A percentile compares a stretch with the other conserved stretches of the same genome.
phyloP scores from a whole-genome alignment of 352 stramenopile genomes.

The Globisporangium spiculum region DNA sequence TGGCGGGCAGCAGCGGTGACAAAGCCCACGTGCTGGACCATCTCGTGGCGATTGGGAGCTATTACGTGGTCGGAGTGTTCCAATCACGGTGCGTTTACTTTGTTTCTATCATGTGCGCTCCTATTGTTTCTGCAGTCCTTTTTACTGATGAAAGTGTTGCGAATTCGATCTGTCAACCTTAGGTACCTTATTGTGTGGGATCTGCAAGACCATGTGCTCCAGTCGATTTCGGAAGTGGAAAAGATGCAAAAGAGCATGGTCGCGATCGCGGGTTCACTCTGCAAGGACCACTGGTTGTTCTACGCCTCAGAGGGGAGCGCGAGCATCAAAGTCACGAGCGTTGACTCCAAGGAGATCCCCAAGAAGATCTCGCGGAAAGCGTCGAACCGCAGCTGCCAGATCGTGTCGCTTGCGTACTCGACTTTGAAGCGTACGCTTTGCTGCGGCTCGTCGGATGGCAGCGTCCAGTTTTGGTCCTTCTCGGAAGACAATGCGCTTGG shows the following conservation, averaged over 20 bases:
- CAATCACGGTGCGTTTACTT: slow-evolving; percentile 31
- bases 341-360: slow-evolving; percentile 43
- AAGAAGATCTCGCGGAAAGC: slow-evolving; percentile 78
- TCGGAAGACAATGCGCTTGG: slow-evolving; percentile 35
- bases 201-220: slow-evolving; percentile 52
- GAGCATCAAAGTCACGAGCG: slow-evolving; percentile 55
- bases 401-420: slow-evolving; percentile 55
- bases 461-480: slow-evolving; percentile 62
- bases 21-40: slow-evolving; percentile 42
- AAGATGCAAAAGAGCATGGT: slow-evolving; percentile 60
- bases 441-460: slow-evolving; percentile 63
- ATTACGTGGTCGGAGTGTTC: slow-evolving; percentile 53
- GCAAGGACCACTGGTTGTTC: slow-evolving; percentile 60
- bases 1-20: slow-evolving; percentile 1
- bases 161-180: background rate
- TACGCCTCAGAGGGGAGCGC: slow-evolving; percentile 73
- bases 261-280: slow-evolving; percentile 52
- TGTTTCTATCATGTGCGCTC: background rate
- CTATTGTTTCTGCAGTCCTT: background rate
- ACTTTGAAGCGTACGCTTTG: slow-evolving; percentile 47
- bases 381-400: slow-evolving; percentile 47
- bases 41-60: slow-evolving; percentile 38
- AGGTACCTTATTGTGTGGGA: slow-evolving; percentile 65
- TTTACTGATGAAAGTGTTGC: background rate
- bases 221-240: slow-evolving; percentile 60